A percentile compares a stretch with the other conserved stretches of the same genome.
phyloP scores from a whole-genome alignment of 208 protist genomes.

The Leishmania major region DNA sequence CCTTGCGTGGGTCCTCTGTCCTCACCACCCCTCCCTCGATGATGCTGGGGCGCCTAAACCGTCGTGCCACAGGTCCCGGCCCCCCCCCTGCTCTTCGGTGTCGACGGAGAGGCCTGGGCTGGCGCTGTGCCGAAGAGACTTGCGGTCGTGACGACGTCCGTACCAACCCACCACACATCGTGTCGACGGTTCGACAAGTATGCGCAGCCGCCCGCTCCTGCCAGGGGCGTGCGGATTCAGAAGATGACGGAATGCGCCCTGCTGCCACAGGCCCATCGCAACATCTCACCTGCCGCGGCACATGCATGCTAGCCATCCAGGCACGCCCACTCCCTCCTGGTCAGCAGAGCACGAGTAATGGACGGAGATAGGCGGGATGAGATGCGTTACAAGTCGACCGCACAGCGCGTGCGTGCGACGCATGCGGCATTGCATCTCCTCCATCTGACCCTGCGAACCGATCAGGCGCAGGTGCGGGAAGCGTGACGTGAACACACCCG shows the following conservation, averaged over 20 bases:
- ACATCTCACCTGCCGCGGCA: background rate
- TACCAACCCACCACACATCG: too few relatives aligned
- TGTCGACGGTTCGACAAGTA: too few relatives aligned
- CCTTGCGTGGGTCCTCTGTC: background rate
- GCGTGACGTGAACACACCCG: background rate
- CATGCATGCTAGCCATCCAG: background rate
- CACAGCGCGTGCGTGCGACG: background rate
- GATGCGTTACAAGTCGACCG: background rate
- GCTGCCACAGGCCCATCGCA: background rate
- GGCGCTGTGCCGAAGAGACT: too few relatives aligned
- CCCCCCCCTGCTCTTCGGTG: too few relatives aligned
- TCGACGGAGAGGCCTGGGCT: too few relatives aligned
- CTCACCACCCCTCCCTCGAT: background rate
- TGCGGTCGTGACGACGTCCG: too few relatives aligned
- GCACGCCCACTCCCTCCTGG: background rate
- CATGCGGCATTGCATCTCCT: background rate
- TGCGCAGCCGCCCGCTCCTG: background rate
- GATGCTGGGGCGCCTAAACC: background rate
- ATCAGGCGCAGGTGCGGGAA: background rate
- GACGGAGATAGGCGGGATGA: background rate
- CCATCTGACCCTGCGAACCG: background rate
- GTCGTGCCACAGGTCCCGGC: background rate
- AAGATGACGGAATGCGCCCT: background rate
- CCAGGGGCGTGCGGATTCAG: background rate
- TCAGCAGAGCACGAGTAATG: background rate